Base-by-base conservation (phyloP, 176 grass and related monocot genomes). In the Hordeum vulgare region DNA sequence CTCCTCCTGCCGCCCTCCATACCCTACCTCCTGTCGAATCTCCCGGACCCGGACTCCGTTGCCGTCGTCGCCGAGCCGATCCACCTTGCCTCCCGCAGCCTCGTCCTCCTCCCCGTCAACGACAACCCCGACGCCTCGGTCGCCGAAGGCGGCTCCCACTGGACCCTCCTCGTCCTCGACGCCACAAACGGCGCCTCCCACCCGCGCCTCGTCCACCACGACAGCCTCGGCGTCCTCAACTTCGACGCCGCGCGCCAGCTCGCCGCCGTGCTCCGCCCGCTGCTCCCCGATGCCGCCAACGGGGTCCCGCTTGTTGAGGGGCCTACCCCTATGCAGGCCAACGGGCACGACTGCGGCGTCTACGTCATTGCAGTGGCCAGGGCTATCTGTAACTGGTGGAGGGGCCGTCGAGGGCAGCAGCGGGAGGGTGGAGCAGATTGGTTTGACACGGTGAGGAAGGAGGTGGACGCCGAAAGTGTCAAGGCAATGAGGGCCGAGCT, bases 301-400 rank as follows among this genome's bases (percentile, higher is more conserved):
- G 26, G 27, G 21, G 78, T 26, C 8, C 88, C 84, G 57, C 83
- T 90, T 58, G 67, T 93, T 3, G 90, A 95, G 82, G 96, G 86
- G 12, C 80, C 89, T 61, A 95, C 90, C 3, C 92, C 88, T 27
- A 75, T n/a, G 72, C 92, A 97, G 87, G 67, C 23, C 17, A 97
- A 97, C 34, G 65, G 86, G 17, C 87, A 94, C 60, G 95, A 97
- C 83, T 98, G 96, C 49, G 93, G 93, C 11, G 76, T 98, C 41
- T 93, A 83, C 68, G 90, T 93, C 59, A 61, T 98, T 63, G 86
- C 93, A 11, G 67, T 95, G 58, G 80, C 89, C 47, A 93, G 67
- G 75, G 87, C 80, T 45, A 75, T 98, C 37, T 91, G 88, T 54
- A 37, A 80, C 23, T 98, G 93, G 93, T 98, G 88, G 80, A 44